phyloP scores from a whole-genome alignment of 23 red algal species.

The Gracilaria gracilis region DNA sequence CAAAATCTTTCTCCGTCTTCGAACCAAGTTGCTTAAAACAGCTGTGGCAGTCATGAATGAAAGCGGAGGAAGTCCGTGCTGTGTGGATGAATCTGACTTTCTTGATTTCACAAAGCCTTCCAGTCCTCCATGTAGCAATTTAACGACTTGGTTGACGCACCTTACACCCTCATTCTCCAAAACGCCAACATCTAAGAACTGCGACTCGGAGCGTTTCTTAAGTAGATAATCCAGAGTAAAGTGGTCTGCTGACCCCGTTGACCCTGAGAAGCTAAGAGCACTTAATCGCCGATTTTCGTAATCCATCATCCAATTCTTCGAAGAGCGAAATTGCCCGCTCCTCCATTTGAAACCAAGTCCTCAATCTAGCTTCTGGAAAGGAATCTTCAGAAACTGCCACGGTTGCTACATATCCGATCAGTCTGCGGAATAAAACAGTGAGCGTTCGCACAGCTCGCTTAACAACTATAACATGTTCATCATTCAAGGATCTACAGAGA shows the following conservation, averaged over 20 bases:
- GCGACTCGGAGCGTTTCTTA: slow-evolving; percentile 45
- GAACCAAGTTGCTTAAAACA: slow-evolving; percentile 71
- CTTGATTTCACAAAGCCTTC: slow-evolving; percentile 49
- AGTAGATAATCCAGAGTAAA: slow-evolving; percentile 72
- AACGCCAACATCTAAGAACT: slow-evolving; percentile 21
- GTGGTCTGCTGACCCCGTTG: slow-evolving; percentile 56
- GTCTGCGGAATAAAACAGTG: slow-evolving; percentile 64
- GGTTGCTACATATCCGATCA: slow-evolving; percentile 50
- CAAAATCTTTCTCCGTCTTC: slow-evolving; percentile 55
- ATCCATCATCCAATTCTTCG: slow-evolving; percentile 57
- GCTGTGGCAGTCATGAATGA: slow-evolving; percentile 74
- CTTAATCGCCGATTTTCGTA: slow-evolving; percentile 61
- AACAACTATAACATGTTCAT: slow-evolving; percentile 59
- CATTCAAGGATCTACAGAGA: slow-evolving; percentile 45
- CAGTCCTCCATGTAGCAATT: slow-evolving; percentile 39
- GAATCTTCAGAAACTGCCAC: slow-evolving; percentile 38
- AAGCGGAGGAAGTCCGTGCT: slow-evolving; percentile 51
- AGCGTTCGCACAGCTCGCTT: slow-evolving; percentile 55
- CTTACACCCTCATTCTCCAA: slow-evolving; percentile 51
- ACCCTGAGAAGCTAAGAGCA: slow-evolving; percentile 70
- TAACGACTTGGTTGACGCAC: slow-evolving; percentile 55
- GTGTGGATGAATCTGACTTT: background rate
- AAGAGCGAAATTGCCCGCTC: slow-evolving; percentile 44
- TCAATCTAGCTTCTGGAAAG: slow-evolving; percentile 50
- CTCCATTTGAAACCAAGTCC: slow-evolving; percentile 60